Conservation (phyloP, 495 filamentous ascomycete species). For the Mytilinidion resinicola region DNA sequence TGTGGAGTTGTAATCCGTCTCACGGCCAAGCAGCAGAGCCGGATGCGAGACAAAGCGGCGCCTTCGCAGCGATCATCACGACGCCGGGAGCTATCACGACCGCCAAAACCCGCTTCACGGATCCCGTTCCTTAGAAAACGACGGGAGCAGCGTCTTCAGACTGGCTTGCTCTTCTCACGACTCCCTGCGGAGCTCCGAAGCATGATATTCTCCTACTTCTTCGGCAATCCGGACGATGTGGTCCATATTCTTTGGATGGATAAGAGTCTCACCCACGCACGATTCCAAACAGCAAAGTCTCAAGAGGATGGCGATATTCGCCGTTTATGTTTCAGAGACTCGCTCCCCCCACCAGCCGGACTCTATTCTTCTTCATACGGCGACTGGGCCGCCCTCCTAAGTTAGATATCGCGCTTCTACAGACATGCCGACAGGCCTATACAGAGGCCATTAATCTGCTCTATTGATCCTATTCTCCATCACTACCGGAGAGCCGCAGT, state of each 20-base stretch:
- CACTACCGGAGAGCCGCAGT: too few relatives aligned
- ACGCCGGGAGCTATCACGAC: neutral
- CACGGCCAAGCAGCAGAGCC: too few relatives aligned
- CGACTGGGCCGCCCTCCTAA: too few relatives aligned
- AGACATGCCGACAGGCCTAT: conserved; percentile 2
- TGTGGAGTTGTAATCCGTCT: too few relatives aligned
- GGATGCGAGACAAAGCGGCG: neutral
- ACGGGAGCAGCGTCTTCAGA: neutral
- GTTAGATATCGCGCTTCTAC: neutral
- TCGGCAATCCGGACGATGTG: neutral
- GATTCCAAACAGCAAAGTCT: too few relatives aligned
- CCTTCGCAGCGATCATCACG: neutral
- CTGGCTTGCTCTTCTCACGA: neutral
- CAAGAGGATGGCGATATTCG: too few relatives aligned
- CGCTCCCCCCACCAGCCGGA: too few relatives aligned
- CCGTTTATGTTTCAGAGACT: too few relatives aligned
- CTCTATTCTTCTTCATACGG: too few relatives aligned
- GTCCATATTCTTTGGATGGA: too few relatives aligned
- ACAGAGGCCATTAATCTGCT: conserved; percentile 8
- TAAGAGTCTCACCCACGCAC: too few relatives aligned
- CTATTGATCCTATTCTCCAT: conserved; percentile 7
- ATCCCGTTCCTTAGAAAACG: neutral
- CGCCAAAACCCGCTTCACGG: neutral
- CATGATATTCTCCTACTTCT: neutral
- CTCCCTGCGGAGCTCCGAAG: neutral